Evolutionary conservation across 129 eudicot species (phyloP).

Genomic region (Lactuca sativa): DNA sequence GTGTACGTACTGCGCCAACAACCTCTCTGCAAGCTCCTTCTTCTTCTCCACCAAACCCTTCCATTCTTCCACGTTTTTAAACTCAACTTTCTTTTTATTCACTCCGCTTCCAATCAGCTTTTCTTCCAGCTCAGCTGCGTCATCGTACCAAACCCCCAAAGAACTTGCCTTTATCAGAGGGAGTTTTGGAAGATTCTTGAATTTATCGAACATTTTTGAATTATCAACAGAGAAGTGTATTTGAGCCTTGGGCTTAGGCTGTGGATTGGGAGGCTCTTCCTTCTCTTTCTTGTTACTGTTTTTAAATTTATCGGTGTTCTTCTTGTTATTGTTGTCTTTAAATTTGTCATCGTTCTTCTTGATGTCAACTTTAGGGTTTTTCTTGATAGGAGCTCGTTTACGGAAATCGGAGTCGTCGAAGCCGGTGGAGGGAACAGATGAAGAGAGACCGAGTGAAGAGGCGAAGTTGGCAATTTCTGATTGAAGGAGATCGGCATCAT

Average conservation of each 20-base stretch:
- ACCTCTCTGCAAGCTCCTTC: slow-evolving; percentile 83
- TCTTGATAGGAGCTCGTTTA: slow-evolving; percentile 43
- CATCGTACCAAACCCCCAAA: slow-evolving; percentile 68
- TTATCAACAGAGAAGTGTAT: slow-evolving; percentile 18
- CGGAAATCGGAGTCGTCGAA: slow-evolving; percentile 80
- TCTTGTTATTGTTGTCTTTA: slow-evolving; percentile 8
- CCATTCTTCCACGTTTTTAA: slow-evolving; percentile 65
- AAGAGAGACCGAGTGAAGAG: slow-evolving; percentile 76
- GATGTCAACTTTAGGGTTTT: background rate
- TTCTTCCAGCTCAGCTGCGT: slow-evolving; percentile 62
- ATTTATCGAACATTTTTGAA: slow-evolving; percentile 36
- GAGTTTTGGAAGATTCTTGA: slow-evolving; percentile 72
- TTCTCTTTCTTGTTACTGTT: slow-evolving; percentile 8
- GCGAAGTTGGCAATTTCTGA: slow-evolving; percentile 84
- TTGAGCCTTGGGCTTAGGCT: slow-evolving; percentile 31
- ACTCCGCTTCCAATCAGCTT: slow-evolving; percentile 58
- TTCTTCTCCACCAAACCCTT: slow-evolving; percentile 76
- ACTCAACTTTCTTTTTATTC: slow-evolving; percentile 44
- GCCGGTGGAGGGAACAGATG: slow-evolving; percentile 60
- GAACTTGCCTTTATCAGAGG: slow-evolving; percentile 72
- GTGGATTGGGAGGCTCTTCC: background rate
- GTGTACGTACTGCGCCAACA: slow-evolving; percentile 71
- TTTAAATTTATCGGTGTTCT: slow-evolving; percentile 12
- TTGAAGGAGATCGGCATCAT: slow-evolving; percentile 46
- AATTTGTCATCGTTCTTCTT: slow-evolving; percentile 14